Evolutionary conservation across 2,329 filamentous ascomycete species (phyloP).

Genomic region (Colletotrichum tofieldiae): DNA sequence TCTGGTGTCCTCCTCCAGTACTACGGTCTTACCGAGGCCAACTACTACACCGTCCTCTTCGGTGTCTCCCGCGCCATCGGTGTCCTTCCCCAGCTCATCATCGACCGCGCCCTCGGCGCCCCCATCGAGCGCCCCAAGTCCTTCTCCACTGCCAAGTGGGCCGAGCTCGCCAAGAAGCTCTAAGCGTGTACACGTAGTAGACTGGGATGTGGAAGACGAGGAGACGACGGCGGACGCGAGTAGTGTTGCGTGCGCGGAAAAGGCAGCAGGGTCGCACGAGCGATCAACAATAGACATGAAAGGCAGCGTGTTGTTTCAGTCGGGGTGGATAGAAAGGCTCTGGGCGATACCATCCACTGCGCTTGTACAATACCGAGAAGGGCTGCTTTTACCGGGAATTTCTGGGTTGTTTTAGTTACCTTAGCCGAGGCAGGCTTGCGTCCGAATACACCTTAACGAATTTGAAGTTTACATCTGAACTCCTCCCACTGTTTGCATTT

Average conservation of each 20-base stretch:
- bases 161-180: slow-evolving; percentile 93
- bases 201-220: slow-evolving; percentile 17
- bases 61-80: slow-evolving; percentile 98
- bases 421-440: slow-evolving; percentile 34
- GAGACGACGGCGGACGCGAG: slow-evolving; percentile 13
- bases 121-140: slow-evolving; percentile 99
- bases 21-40: slow-evolving; percentile 98
- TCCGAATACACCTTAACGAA: slow-evolving; percentile 40
- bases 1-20: slow-evolving; percentile 99
- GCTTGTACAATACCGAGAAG: slow-evolving; percentile 45
- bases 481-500: background rate
- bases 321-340: slow-evolving; percentile 44
- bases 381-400: slow-evolving; percentile 43
- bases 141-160: slow-evolving; percentile 97
- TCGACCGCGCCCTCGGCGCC: slow-evolving; percentile 96
- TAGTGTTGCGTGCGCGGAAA: slow-evolving; percentile 31
- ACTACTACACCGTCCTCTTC: slow-evolving; percentile 99
- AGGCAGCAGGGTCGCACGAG: slow-evolving; percentile 38
- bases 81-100: slow-evolving; percentile 99
- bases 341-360: slow-evolving; percentile 45
- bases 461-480: slow-evolving; percentile 33
- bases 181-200: slow-evolving; percentile 65
- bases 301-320: slow-evolving; percentile 44
- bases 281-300: slow-evolving; percentile 42
- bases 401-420: slow-evolving; percentile 43